Base-by-base conservation (phyloP, 2,329 filamentous ascomycete genomes). In the Alternaria gaisen region DNA sequence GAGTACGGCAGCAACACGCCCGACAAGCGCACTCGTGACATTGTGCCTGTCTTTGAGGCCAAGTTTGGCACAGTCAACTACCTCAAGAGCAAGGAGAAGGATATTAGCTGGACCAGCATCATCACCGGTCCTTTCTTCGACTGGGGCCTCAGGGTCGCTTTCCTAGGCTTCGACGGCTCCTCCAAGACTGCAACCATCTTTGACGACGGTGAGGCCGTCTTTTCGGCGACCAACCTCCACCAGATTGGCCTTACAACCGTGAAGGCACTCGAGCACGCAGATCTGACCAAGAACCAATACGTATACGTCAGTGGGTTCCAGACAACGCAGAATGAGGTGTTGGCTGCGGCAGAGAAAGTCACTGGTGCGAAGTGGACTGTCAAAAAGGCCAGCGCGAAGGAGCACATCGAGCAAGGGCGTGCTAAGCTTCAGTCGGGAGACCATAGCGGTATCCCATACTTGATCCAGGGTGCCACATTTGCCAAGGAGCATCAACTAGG, bases 261-360 rank as follows among this genome's bases (percentile, higher is more conserved):
- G 8, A 80, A 82, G 6, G 77, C 87, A 24, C 74, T 90, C 16
- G 69, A 79, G 78, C 68, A 81, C 75, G 80, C 83, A 0, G 80
- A 82, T 2, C 76, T 82, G 58, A 89, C 86, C 0, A 83, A 80
- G 36, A 90, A 90, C 72, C 81, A 84, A 61, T 86, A 87, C 71
- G 73, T 91, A 30, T 83, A 82, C 52, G 77, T 90, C 16, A 83
- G 86, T 3, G 87, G 84, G 0, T 86, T 89, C 66, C 83, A 83
- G 30, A 82, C 84, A 0, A 83, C 84, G 1, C 87, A 90, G 74
- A 85, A 85, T 18, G 81, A 90, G 64, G 75, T 91, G 2, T 70
- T 90, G 1, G 74, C 77, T 12, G 72, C 82, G 0, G 76, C 86
- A 3, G 86, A 91, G 74, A 82, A 84, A 58, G 76, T 82, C 11